phyloP scores from a whole-genome alignment of 371 early-diverging fungal species.

The Massospora cicadina region DNA sequence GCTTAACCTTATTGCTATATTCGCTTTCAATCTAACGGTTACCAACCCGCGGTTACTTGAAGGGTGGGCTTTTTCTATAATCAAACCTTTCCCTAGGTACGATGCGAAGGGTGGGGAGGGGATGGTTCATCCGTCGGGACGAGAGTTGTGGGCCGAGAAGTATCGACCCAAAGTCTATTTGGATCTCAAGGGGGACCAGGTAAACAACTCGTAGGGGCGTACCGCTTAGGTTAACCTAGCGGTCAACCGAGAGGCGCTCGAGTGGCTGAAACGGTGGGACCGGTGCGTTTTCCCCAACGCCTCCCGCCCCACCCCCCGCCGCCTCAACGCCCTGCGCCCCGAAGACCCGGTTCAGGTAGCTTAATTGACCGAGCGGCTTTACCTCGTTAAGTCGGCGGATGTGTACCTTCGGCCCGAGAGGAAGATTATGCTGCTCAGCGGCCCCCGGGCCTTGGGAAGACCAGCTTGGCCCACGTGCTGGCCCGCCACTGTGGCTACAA shows the following conservation, averaged over 20 bases:
- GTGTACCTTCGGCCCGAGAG: too few species aligned
- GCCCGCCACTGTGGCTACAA: conserved; percentile 86
- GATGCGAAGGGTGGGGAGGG: too few species aligned
- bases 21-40: background rate
- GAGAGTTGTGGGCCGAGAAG: conserved; percentile 81
- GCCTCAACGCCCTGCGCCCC: background rate
- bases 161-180: conserved; percentile 65
- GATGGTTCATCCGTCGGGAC: too few species aligned
- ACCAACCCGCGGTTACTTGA: too few species aligned
- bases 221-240: conserved; percentile 16
- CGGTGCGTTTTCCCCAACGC: conserved; percentile 61
- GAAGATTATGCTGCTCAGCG: conserved; percentile 78
- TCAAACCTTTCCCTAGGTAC: conserved; percentile 14
- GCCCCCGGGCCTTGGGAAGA: conserved; percentile 98
- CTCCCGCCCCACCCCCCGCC: background rate
- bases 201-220: conserved; percentile 13
- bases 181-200: conserved; percentile 88
- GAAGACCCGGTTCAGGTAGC: conserved; percentile 14
- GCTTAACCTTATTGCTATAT: background rate
- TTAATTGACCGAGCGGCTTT: conserved; percentile 15
- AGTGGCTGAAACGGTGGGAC: conserved; percentile 95
- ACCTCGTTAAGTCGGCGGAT: conserved; percentile 15
- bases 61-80: background rate
- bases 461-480: conserved; percentile 89
- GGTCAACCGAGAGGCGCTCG: conserved; percentile 69